Conservation (phyloP, 345 rosid species). For the Acer campestre region DNA sequence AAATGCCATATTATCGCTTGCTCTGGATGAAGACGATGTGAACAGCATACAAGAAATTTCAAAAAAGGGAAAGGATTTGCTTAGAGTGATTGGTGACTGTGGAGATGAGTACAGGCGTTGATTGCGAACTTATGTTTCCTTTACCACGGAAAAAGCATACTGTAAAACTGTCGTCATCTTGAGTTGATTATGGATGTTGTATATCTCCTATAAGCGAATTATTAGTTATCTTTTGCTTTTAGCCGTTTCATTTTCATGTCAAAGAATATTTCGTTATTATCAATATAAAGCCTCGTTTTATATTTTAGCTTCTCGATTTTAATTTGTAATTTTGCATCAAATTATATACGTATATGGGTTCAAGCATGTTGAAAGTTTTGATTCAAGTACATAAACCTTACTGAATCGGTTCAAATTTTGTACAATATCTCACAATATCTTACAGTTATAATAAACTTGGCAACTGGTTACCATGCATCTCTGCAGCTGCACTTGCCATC, state of each 20-base stretch:
- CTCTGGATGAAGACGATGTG: slow-evolving; percentile 77
- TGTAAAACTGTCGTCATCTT: background rate
- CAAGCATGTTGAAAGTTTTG: background rate
- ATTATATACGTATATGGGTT: background rate
- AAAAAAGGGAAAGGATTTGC: slow-evolving; percentile 67
- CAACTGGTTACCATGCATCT: slow-evolving; percentile 19
- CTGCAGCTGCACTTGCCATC: slow-evolving; percentile 29
- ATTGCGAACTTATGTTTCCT: background rate
- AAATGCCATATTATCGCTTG: slow-evolving; percentile 69
- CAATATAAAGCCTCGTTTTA: background rate
- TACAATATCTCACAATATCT: background rate
- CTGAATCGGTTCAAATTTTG: background rate
- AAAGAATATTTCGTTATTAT: background rate
- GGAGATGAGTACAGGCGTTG: slow-evolving; percentile 88
- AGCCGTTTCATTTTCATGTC: background rate
- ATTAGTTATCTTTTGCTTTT: background rate
- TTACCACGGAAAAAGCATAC: background rate
- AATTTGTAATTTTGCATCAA: background rate
- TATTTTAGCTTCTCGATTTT: background rate
- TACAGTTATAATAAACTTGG: slow-evolving; percentile 6
- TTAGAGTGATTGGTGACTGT: slow-evolving; percentile 88
- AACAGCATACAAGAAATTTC: slow-evolving; percentile 64
- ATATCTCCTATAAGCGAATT: background rate
- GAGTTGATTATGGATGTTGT: slow-evolving; percentile 4
- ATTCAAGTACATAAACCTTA: background rate